A percentile compares a stretch with the other conserved stretches of the same genome.
Conservation (phyloP, 371 early-diverging fungal genomes). For the Scutellospora calospora region DNA sequence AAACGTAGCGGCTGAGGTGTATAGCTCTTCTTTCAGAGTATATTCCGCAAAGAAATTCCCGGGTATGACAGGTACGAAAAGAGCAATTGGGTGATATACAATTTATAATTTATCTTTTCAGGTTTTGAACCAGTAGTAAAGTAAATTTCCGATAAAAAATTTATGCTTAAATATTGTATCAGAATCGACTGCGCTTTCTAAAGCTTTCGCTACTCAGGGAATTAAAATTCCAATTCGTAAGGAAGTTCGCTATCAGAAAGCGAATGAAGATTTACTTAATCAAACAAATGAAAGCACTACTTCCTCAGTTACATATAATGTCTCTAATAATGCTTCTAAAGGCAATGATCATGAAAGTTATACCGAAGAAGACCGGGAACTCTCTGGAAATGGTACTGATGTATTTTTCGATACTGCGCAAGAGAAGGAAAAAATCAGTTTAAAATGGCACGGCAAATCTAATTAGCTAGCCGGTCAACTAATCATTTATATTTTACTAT, state of each 20-base stretch:
- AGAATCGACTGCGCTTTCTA: constrained; percentile 73
- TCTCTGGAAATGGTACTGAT: neutral
- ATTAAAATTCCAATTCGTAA: constrained; percentile 74
- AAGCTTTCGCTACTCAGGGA: constrained; percentile 76
- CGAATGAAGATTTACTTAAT: neutral
- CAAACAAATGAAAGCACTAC: neutral
- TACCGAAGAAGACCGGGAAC: neutral
- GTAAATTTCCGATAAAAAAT: neutral
- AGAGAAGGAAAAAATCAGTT: neutral
- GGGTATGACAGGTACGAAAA: constrained; percentile 55
- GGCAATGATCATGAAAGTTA: neutral
- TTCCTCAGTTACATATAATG: neutral
- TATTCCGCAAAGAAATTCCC: constrained; percentile 71
- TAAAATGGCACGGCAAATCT: neutral
- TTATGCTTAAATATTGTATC: neutral
- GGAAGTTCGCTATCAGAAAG: constrained; percentile 47
- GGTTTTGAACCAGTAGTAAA: constrained; percentile 1
- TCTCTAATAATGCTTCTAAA: neutral
- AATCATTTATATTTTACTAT: no score
- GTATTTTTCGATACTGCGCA: neutral
- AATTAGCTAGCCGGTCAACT: neutral
- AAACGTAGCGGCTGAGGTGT: constrained; percentile 48
- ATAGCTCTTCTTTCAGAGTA: constrained; percentile 60
- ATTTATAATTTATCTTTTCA: neutral
- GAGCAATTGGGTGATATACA: neutral